Evolutionary conservation across 805 yeast species (phyloP), one percentile per base, ranked within the genome.

Genomic region (Pichia cephalocereana): DNA sequence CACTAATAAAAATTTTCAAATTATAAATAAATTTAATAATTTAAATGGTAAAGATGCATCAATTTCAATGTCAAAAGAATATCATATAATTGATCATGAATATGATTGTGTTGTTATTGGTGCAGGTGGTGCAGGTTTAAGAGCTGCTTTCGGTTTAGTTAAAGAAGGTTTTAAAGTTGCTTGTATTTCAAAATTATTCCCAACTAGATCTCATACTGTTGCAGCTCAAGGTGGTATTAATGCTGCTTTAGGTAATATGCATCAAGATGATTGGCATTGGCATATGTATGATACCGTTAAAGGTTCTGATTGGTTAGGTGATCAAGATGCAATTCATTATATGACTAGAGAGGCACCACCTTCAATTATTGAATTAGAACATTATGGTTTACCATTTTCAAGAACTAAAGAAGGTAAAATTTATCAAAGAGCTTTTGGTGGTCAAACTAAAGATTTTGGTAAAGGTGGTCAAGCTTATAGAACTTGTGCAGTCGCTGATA

Each of bases 211-310:
- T 18, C 99, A 91, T 68, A 91, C 99, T 19, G 99, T 91, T 45
- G 98, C 98, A 49, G 99, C 99, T 45, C 99, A 91, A 72, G 99
- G 99, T 72, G 99, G 99, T 74, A 93, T 91, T 71, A 91, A 91
- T 64, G 99, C 98, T 57, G 99, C 99, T 31, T 77, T 91, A 56
- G 99, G 98, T 59, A 91, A 91, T 77, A 91, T 91, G 96, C 98
- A 93, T 74, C 76, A 79, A 58, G 99, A 91, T 70, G 90, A 90
- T 74, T 91, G 99, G 99, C 95, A 87, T 70, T 93, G 98, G 97
- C 99, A 91, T 70, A 90, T 91, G 97, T 91, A 93, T 71, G 99
- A 91, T 67, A 91, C 99, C 61, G 98, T 91, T 60, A 91, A 91
- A 74, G 99, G 99, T 55, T 89, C 97, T 10, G 99, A 91, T 72